Conservation (phyloP, 2,329 filamentous ascomycete genomes). For the Diaporthe citrichinensis region DNA sequence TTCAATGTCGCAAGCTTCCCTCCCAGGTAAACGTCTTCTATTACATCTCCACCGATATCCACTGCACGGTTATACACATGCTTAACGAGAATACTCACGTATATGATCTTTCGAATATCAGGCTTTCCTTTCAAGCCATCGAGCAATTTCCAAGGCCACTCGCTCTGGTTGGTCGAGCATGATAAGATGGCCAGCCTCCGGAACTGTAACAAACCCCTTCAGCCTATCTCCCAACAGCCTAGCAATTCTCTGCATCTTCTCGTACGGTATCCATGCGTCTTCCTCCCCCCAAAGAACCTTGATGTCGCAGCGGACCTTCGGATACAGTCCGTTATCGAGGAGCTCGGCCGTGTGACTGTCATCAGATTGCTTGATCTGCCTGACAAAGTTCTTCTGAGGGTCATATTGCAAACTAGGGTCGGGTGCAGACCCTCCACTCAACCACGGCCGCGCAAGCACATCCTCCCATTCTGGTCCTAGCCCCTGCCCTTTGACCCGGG, state of each 20-base stretch:
- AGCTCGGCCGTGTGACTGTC: conserved; percentile 12
- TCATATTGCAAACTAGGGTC: not conserved
- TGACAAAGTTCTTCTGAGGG: conserved; percentile 7
- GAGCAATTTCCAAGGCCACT: not conserved
- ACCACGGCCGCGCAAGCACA: not conserved
- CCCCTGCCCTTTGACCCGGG: not conserved
- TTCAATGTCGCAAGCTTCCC: too few relatives aligned
- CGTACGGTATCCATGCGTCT: conserved; percentile 1
- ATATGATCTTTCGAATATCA: not conserved
- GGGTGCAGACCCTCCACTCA: not conserved
- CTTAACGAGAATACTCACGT: not conserved
- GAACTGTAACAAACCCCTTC: not conserved
- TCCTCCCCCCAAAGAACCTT: conserved; percentile 9
- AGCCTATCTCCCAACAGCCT: not conserved
- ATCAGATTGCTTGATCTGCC: conserved; percentile 4
- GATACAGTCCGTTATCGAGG: not conserved
- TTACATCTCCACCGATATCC: not conserved
- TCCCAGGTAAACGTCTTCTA: not conserved
- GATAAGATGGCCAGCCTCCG: conserved; percentile 22
- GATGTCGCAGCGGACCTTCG: conserved; percentile 5
- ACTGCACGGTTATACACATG: not conserved
- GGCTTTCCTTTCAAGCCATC: not conserved
- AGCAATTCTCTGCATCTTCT: conserved; percentile 4
- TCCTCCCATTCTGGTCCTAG: not conserved
- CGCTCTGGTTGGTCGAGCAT: conserved; percentile 23